Evolutionary conservation across 805 yeast genomes (phyloP).

Genomic region (Cephaloascus albidus): DNA sequence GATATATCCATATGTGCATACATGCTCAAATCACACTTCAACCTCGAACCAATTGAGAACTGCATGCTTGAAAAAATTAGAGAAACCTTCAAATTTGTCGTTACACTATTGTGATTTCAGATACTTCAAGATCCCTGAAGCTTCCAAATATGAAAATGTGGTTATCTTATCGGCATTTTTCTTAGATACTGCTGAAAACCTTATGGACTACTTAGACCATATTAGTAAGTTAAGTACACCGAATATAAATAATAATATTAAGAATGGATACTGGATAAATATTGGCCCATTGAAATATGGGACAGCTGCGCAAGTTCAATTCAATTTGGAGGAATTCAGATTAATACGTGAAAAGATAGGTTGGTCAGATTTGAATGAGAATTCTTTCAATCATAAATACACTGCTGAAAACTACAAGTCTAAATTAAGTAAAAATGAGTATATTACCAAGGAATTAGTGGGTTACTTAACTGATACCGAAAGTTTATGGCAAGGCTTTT

Average conservation of each 20-base stretch:
- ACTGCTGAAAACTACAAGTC: neutral
- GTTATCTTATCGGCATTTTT: conserved; percentile 67
- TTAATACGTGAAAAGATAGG: conserved; percentile 47
- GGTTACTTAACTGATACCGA: conserved; percentile 61
- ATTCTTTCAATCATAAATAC: neutral
- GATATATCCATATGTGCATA: conserved; percentile 48
- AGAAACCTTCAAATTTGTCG: conserved; percentile 37
- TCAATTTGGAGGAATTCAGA: conserved; percentile 61
- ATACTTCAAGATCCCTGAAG: conserved; percentile 27
- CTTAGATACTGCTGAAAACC: conserved; percentile 86
- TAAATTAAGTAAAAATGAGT: neutral
- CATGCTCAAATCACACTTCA: conserved; percentile 55
- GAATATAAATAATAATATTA: conserved; percentile 16
- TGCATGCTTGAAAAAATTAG: conserved; percentile 16
- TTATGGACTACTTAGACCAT: conserved; percentile 64
- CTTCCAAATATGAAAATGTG: conserved; percentile 28
- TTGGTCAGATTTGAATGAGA: conserved; percentile 41
- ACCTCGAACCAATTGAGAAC: conserved; percentile 41
- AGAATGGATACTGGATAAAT: conserved; percentile 73
- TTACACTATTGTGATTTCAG: conserved; percentile 59
- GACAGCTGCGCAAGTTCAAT: conserved; percentile 67
- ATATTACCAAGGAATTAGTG: conserved; percentile 18
- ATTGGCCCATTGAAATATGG: conserved; percentile 93
- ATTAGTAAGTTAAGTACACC: conserved; percentile 35
- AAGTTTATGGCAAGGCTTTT: conserved; percentile 72